Conservation (phyloP, 2,329 filamentous ascomycete species). For the Dactylellina leptospora region DNA sequence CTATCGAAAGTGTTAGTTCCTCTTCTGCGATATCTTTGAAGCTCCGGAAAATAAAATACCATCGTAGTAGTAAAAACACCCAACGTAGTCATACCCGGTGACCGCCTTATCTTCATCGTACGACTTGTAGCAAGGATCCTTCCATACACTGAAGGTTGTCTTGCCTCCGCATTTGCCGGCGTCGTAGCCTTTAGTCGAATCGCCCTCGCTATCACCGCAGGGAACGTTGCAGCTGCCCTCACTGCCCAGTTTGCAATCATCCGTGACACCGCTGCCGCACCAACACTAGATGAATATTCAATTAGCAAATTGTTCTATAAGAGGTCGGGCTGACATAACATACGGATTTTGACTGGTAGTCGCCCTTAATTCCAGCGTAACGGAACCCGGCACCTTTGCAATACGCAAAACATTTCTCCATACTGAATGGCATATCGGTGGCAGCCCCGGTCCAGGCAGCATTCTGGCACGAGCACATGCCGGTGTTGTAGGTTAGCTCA, state of each 20-base stretch:
- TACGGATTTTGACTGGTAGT: conserved; percentile 2
- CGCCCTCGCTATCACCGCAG: background rate
- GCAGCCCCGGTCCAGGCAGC: background rate
- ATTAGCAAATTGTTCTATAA: background rate
- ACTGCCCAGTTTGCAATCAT: background rate
- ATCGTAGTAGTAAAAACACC: conserved; percentile 14
- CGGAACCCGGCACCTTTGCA: conserved; percentile 30
- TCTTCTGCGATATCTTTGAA: too few relatives aligned
- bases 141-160: conserved; percentile 13
- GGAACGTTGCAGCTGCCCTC: background rate
- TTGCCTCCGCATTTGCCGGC: conserved; percentile 5
- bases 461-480: conserved; percentile 14
- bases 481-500: conserved; percentile 5
- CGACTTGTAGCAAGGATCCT: conserved; percentile 12
- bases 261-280: conserved; percentile 7
- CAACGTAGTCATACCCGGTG: background rate
- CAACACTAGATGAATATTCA: background rate
- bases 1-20: background rate
- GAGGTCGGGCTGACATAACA: background rate
- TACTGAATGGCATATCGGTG: conserved; percentile 1
- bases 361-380: conserved; percentile 25
- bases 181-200: background rate
- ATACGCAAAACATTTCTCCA: conserved; percentile 15
- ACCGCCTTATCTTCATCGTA: conserved; percentile 1
- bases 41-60: background rate